A percentile compares a stretch with the other conserved stretches of the same genome.
Conservation (phyloP, 768 basidiomycete genomes). For the Cystofilobasidium bisporidii region DNA sequence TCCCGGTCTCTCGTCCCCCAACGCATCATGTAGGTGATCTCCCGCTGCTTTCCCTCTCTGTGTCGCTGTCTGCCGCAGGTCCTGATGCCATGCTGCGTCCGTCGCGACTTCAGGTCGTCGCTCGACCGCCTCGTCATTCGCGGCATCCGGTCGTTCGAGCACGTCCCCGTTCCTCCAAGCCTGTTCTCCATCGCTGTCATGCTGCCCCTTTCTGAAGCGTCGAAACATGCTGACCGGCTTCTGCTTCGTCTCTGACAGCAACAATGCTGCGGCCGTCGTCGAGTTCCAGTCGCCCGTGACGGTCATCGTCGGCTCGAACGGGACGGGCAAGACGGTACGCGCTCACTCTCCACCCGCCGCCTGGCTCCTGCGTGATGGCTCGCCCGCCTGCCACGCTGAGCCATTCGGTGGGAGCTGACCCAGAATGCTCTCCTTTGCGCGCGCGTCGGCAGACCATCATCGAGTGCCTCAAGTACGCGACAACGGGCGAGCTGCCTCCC, state of each 20-base stretch:
- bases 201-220: too few relatives aligned
- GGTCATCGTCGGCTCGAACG: constrained; percentile 97
- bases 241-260: constrained; percentile 66
- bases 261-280: constrained; percentile 84
- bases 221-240: too few relatives aligned
- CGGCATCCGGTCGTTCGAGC: constrained; percentile 81
- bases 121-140: constrained; percentile 89
- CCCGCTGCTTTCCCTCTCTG: too few relatives aligned
- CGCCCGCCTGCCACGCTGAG: too few relatives aligned
- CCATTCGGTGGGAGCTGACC: too few relatives aligned
- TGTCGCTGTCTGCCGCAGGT: too few relatives aligned
- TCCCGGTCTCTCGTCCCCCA: too few relatives aligned
- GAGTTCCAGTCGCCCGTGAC: constrained; percentile 97
- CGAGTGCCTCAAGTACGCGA: constrained; percentile 98
- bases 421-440: neutral
- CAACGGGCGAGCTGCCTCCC: constrained; percentile 94
- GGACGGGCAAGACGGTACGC: constrained; percentile 80
- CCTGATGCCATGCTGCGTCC: neutral
- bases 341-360: neutral
- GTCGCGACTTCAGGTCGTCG: constrained; percentile 48
- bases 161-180: neutral
- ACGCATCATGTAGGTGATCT: neutral
- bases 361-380: too few relatives aligned
- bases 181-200: neutral
- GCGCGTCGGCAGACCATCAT: constrained; percentile 61